A percentile compares a stretch with the other conserved stretches of the same genome.
These are phyloP conservation scores for Pleurotus ostreatus DNA, from an alignment of 768 basidiomycete species.

Conservation along the genomic window DNA sequence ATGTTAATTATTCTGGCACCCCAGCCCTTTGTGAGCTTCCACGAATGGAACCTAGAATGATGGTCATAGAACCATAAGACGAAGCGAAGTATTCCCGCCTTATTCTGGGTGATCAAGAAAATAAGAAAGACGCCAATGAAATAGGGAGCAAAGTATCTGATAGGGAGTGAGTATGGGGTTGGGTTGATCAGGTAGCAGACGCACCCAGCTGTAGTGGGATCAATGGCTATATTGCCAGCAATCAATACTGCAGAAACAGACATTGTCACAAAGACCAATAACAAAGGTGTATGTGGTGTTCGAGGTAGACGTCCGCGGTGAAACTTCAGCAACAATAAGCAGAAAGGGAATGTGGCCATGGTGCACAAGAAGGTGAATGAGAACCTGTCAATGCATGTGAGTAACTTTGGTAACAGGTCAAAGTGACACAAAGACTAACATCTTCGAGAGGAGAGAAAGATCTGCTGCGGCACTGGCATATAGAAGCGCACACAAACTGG, in stretches of 20 bases:
- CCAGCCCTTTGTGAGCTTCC: constrained; percentile 33
- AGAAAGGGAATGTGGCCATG: constrained; percentile 61
- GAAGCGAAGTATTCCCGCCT: constrained; percentile 47
- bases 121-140: constrained; percentile 43
- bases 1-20: constrained; percentile 35
- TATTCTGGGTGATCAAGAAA: constrained; percentile 50
- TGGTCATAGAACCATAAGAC: constrained; percentile 66
- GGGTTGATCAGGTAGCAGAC: constrained; percentile 14
- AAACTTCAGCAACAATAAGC: constrained; percentile 58
- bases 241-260: constrained; percentile 39
- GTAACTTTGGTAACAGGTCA: neutral
- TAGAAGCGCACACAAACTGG: constrained; percentile 42
- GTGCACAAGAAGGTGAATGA: constrained; percentile 63
- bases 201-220: constrained; percentile 53
- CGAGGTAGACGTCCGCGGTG: constrained; percentile 59
- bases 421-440: constrained; percentile 29
- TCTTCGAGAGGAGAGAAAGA: constrained; percentile 52
- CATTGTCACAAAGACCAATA: constrained; percentile 37
- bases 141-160: constrained; percentile 62
- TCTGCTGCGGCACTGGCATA: constrained; percentile 57
- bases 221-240: constrained; percentile 56
- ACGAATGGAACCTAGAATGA: constrained; percentile 41
- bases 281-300: constrained; percentile 32
- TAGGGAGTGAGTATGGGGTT: neutral
- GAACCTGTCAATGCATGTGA: constrained; percentile 37